These are phyloP conservation scores for Ophiognomonia clavigignenti-juglandacearum DNA, from an alignment of 2,329 filamentous ascomycete genomes.

Conservation along the genomic window DNA sequence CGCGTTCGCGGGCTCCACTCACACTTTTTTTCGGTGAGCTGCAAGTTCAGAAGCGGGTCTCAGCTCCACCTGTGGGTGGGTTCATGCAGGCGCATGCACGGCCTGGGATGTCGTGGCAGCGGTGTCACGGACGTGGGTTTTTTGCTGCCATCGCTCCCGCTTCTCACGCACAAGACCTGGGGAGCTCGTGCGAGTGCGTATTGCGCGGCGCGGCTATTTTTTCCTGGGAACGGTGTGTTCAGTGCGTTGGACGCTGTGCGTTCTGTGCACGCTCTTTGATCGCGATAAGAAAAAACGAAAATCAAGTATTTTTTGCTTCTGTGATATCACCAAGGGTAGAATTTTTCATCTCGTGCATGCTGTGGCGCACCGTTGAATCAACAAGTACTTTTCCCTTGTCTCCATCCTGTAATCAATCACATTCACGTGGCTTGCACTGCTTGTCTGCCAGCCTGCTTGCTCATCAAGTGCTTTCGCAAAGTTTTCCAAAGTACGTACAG, in stretches of 20 bases:
- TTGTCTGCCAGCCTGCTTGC: too few species aligned
- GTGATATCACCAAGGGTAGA: too few species aligned
- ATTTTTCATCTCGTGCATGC: too few species aligned
- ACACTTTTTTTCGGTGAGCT: not conserved
- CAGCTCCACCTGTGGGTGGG: not conserved
- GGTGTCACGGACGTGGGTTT: slow-evolving; percentile 8
- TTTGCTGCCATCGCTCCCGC: not conserved
- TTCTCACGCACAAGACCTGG: not conserved
- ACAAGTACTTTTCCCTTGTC: not conserved
- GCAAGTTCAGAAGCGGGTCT: not conserved
- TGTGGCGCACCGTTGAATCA: too few species aligned
- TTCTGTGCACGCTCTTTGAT: not conserved
- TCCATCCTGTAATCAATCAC: too few species aligned
- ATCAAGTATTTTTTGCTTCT: too few species aligned
- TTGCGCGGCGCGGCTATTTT: too few species aligned
- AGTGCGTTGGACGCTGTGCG: slow-evolving; percentile 1
- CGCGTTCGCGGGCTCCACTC: not conserved
- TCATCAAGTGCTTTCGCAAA: too few species aligned
- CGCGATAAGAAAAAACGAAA: too few species aligned
- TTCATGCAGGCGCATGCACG: not conserved
- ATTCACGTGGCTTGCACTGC: too few species aligned
- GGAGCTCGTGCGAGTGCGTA: too few species aligned
- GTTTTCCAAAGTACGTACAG: too few species aligned
- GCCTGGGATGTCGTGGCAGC: slow-evolving; percentile 6
- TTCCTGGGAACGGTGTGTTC: not conserved